phyloP scores from a whole-genome alignment of 352 stramenopile genomes.

The Phytopythium litorale region DNA sequence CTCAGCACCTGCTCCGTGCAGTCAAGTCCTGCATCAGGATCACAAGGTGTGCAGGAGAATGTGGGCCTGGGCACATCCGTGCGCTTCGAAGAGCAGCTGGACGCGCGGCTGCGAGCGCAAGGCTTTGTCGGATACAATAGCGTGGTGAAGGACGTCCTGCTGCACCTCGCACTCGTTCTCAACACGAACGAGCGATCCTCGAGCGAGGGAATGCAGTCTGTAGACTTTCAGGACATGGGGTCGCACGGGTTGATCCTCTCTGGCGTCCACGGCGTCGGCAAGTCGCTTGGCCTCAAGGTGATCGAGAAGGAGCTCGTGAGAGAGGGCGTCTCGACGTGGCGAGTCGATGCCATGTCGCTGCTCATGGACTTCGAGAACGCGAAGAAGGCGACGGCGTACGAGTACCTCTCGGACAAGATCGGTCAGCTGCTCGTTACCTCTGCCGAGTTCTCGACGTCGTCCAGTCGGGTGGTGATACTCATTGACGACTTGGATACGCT shows the following conservation, averaged over 20 bases:
- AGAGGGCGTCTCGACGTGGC: conserved; percentile 12
- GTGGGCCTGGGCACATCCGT: background rate
- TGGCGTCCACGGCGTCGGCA: conserved; percentile 65
- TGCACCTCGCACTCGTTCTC: conserved; percentile 51
- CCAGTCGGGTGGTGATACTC: conserved; percentile 30
- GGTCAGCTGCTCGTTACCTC: conserved; percentile 21
- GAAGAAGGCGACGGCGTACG: conserved; percentile 39
- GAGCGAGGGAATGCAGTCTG: background rate
- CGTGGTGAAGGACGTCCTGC: conserved; percentile 46
- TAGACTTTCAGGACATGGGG: conserved; percentile 15
- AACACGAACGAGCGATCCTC: conserved; percentile 8
- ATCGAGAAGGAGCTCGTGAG: conserved; percentile 21
- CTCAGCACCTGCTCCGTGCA: conserved; percentile 1
- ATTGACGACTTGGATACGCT: conserved; percentile 72
- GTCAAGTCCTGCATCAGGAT: background rate
- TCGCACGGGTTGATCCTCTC: conserved; percentile 57
- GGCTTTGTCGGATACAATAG: conserved; percentile 53
- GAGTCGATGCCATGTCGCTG: conserved; percentile 46
- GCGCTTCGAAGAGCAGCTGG: conserved; percentile 19
- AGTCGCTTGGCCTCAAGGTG: conserved; percentile 41
- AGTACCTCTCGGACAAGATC: conserved; percentile 50
- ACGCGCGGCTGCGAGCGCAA: conserved; percentile 18
- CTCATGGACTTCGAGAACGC: conserved; percentile 51
- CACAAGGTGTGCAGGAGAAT: background rate
- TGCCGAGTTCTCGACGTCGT: background rate